Base-by-base conservation (phyloP, 2,329 filamentous ascomycete genomes). In the Tothia fuscella region DNA sequence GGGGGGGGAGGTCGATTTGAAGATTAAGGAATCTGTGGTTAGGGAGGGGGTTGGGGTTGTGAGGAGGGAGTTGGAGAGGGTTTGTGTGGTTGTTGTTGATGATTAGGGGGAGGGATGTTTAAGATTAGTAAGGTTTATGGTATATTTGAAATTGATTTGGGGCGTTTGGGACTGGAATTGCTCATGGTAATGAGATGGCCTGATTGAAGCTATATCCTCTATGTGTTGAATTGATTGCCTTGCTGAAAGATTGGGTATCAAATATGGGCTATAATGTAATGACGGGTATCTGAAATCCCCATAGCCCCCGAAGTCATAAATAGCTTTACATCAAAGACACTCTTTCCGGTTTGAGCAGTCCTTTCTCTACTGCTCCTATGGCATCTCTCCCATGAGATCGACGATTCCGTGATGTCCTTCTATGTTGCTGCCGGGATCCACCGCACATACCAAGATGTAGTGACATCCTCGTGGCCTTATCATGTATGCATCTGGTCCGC, bases 11-110 rank as follows among this genome's bases (percentile, higher is more conserved):
- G 48, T 48, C 22, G 50, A 57, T 25, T 45, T 75, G 22, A 59
- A 59, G 25, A 63, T 75, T 14, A 71, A 71, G 0, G 55, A 65
- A 14, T 54, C 53, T 3, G 68, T 69, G 5, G 64, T 75, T 20
- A 60, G 63, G 22, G 65, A 67, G 43, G 72, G 70, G 0, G 63
- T 70, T 6, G 65, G 62, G 44, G 64, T 66, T 14, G 57, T 77
- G 29, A 67, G 66, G 52, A 67, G 64, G 43, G 68, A 71, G 48
- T 51, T 77, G 49, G 61, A 70, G 43, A 63, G 65, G 48, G 63
- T 72, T 19, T 66, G 68, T 34, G 66, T 63, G 16, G 50, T 67
- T 14, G 61, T 64, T 42, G 63, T 62, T 34, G 65, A 64, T 25
- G 43, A 46, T 37, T 46, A 35, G 34, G 24, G n/a, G n/a, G n/a